These are phyloP conservation scores for Xanthoconium purpureum DNA, from an alignment of 768 basidiomycete species.

Conservation along the genomic window DNA sequence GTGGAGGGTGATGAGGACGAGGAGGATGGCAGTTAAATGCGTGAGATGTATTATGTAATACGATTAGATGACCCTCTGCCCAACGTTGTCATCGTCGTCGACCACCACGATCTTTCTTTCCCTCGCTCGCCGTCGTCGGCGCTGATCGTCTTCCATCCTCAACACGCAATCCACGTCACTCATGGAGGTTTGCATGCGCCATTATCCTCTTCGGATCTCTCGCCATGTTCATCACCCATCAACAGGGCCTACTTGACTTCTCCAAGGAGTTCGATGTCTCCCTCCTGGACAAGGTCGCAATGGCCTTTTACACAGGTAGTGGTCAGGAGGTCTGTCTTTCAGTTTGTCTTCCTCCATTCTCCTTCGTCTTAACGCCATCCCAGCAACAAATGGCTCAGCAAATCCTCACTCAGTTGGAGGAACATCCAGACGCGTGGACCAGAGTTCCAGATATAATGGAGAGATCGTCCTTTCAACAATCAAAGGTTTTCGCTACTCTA, in stretches of 20 bases:
- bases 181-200: constrained; percentile 37
- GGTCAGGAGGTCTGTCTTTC: constrained; percentile 69
- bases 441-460: constrained; percentile 93
- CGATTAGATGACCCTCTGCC: constrained; percentile 39
- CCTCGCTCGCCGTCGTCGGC: constrained; percentile 12
- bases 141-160: not conserved
- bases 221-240: constrained; percentile 6
- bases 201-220: not conserved
- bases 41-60: constrained; percentile 32
- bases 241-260: constrained; percentile 87
- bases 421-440: constrained; percentile 95
- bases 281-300: constrained; percentile 91
- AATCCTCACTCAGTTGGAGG: constrained; percentile 93
- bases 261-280: constrained; percentile 89
- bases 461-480: constrained; percentile 76
- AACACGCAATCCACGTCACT: constrained; percentile 16
- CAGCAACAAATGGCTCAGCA: constrained; percentile 96
- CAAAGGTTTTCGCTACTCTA: constrained; percentile 54
- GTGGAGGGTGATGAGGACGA: not conserved
- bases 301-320: constrained; percentile 82
- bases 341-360: constrained; percentile 4
- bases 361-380: constrained; percentile 8
- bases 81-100: constrained; percentile 25
- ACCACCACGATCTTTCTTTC: constrained; percentile 6
- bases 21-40: constrained; percentile 9